Conservation (phyloP, 345 rosid genomes). For the Eutrema japonicum region DNA sequence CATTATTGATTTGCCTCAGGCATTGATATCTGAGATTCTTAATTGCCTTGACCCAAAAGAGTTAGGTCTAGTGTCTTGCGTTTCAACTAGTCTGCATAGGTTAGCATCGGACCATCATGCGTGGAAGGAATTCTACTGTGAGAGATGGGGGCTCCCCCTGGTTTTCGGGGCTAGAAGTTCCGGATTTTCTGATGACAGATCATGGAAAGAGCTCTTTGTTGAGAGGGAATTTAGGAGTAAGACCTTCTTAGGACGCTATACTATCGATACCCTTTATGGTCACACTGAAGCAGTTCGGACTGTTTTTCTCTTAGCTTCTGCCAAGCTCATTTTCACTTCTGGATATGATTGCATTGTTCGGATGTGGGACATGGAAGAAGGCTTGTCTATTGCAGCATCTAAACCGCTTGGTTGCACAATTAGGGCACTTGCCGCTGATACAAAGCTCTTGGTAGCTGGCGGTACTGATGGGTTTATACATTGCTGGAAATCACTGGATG, state of each 20-base stretch:
- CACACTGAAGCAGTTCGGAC: constrained; percentile 85
- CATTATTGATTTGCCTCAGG: constrained; percentile 84
- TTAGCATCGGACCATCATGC: constrained; percentile 79
- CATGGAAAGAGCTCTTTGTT: constrained; percentile 88
- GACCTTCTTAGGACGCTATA: constrained; percentile 71
- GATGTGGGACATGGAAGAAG: constrained; percentile 93
- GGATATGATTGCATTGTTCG: constrained; percentile 85
- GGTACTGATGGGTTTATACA: constrained; percentile 94
- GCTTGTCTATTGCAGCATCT: constrained; percentile 69
- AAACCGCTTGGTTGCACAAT: constrained; percentile 85
- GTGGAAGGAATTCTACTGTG: constrained; percentile 85
- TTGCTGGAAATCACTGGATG: constrained; percentile 78
- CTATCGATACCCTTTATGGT: constrained; percentile 71
- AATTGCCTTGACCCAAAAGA: constrained; percentile 82
- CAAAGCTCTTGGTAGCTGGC: constrained; percentile 79
- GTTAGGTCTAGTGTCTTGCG: constrained; percentile 86
- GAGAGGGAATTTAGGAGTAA: constrained; percentile 90
- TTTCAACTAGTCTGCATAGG: constrained; percentile 65
- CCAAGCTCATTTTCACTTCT: constrained; percentile 79
- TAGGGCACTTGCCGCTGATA: constrained; percentile 79
- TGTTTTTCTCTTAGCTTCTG: constrained; percentile 74
- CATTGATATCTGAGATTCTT: constrained; percentile 76
- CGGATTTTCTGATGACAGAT: constrained; percentile 56
- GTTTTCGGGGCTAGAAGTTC: constrained; percentile 35
- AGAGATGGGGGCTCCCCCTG: constrained; percentile 85